These are phyloP conservation scores for Plasmodium yoelii DNA, from an alignment of 169 alveolate genomes.

Conservation along the genomic window DNA sequence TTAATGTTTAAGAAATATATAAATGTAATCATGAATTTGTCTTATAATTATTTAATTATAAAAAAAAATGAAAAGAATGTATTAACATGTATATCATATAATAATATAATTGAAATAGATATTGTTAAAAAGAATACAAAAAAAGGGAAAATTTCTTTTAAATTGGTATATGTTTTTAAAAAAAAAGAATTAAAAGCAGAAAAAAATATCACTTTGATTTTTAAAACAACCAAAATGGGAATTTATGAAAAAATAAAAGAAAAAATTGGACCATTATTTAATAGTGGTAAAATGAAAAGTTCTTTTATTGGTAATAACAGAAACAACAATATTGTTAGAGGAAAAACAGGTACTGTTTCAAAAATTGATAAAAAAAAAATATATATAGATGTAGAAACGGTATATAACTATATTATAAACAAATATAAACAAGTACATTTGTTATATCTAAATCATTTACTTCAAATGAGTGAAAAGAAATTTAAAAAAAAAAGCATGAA, in stretches of 20 bases:
- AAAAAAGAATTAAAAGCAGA: slow-evolving; percentile 28
- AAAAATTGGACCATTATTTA: slow-evolving; percentile 18
- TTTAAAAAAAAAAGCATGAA: slow-evolving; percentile 8
- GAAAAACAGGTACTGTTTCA: background rate
- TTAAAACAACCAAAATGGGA: slow-evolving; percentile 29
- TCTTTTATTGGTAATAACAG: background rate
- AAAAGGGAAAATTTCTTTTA: slow-evolving; percentile 23
- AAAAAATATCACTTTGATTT: slow-evolving; percentile 35
- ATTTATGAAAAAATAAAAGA: slow-evolving; percentile 25
- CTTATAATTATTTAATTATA: slow-evolving; percentile 42
- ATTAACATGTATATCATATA: slow-evolving; percentile 52
- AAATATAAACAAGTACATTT: slow-evolving; percentile 29
- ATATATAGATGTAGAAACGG: slow-evolving; percentile 52
- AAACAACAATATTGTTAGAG: background rate
- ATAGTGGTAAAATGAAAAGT: background rate
- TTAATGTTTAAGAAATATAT: slow-evolving; percentile 37
- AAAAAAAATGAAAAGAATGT: slow-evolving; percentile 46
- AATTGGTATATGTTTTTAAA: slow-evolving; percentile 51
- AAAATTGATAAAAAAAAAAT: slow-evolving; percentile 1
- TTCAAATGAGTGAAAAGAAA: slow-evolving; percentile 20
- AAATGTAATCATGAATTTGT: slow-evolving; percentile 21
- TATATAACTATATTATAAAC: slow-evolving; percentile 34
- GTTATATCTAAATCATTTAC: slow-evolving; percentile 26
- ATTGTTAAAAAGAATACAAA: slow-evolving; percentile 32
- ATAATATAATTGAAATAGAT: slow-evolving; percentile 26